Percentiles rank a stretch among this genome's conserved stretches.
phyloP scores from a whole-genome alignment of 345 rosid species.

The Populus pruinosa region DNA sequence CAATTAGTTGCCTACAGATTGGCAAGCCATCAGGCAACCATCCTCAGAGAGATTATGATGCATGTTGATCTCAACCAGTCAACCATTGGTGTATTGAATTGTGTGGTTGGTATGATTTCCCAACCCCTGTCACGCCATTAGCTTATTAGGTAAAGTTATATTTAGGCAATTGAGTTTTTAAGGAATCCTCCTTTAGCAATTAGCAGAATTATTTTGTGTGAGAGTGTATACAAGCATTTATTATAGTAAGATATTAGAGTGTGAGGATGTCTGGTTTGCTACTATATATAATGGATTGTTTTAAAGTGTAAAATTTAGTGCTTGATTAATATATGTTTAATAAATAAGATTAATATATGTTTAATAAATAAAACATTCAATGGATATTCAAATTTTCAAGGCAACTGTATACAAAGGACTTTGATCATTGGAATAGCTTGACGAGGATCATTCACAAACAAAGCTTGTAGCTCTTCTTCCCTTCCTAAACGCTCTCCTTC shows the following conservation, averaged over 20 bases:
- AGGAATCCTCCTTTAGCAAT: slow-evolving; percentile 21
- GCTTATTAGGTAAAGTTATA: slow-evolving; percentile 28
- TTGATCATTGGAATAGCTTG: neutral
- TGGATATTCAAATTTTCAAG: neutral
- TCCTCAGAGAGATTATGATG: slow-evolving; percentile 55
- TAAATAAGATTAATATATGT: slow-evolving; percentile 20
- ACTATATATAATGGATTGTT: slow-evolving; percentile 10
- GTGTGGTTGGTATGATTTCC: slow-evolving; percentile 51
- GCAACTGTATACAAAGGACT: no score
- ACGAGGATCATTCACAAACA: neutral
- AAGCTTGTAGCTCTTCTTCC: neutral
- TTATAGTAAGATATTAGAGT: slow-evolving; percentile 17
- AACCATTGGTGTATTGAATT: slow-evolving; percentile 31
- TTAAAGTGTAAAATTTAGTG: slow-evolving; percentile 13
- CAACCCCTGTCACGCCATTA: slow-evolving; percentile 54
- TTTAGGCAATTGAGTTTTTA: slow-evolving; percentile 18
- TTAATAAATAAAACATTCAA: slow-evolving; percentile 14
- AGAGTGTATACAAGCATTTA: slow-evolving; percentile 14
- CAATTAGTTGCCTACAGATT: slow-evolving; percentile 71
- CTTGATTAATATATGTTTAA: slow-evolving; percentile 18
- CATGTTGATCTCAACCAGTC: slow-evolving; percentile 41
- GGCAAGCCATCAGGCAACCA: slow-evolving; percentile 82
- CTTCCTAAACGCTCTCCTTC: neutral
- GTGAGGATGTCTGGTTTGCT: slow-evolving; percentile 18
- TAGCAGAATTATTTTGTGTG: slow-evolving; percentile 12